Percentiles rank a stretch among this genome's conserved stretches.
These are phyloP conservation scores for Fistulinella cinereoalba DNA, from an alignment of 1,284 basidiomycete genomes.

Conservation along the genomic window DNA sequence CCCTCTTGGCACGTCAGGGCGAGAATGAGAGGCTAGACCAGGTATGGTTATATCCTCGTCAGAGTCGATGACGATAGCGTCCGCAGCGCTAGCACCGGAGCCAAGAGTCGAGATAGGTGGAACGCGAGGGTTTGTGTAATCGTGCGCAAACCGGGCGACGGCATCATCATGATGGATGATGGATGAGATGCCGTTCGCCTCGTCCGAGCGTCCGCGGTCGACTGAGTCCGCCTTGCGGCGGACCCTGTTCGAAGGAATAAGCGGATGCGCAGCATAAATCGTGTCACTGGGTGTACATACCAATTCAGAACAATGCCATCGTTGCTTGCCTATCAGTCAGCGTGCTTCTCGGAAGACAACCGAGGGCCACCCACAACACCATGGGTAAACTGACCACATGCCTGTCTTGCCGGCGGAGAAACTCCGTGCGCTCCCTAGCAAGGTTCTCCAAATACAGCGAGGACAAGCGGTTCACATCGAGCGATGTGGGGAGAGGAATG, in stretches of 20 bases:
- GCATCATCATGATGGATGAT: neutral
- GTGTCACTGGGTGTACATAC: constrained; percentile 16
- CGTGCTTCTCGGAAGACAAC: neutral
- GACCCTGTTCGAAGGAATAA: constrained; percentile 21
- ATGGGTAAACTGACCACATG: constrained; percentile 25
- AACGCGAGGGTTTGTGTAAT: neutral
- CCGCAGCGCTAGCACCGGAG: constrained; percentile 12
- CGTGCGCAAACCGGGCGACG: neutral
- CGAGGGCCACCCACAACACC: constrained; percentile 23
- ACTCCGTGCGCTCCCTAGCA: constrained; percentile 15
- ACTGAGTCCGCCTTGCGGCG: constrained; percentile 5
- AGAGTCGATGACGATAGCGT: constrained; percentile 22
- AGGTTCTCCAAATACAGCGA: constrained; percentile 16
- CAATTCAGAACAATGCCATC: constrained; percentile 34
- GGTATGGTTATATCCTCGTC: constrained; percentile 12
- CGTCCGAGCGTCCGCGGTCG: neutral
- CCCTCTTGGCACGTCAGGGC: neutral
- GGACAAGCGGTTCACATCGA: constrained; percentile 9
- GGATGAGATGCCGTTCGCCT: neutral
- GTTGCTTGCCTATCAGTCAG: constrained; percentile 22
- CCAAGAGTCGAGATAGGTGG: neutral
- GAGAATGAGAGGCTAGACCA: constrained; percentile 1
- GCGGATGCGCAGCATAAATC: neutral
- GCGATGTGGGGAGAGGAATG: constrained; percentile 17
- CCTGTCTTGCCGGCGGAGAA: constrained; percentile 23